Base-by-base conservation (phyloP, 495 filamentous ascomycete species). In the Penicillium odoratum region DNA sequence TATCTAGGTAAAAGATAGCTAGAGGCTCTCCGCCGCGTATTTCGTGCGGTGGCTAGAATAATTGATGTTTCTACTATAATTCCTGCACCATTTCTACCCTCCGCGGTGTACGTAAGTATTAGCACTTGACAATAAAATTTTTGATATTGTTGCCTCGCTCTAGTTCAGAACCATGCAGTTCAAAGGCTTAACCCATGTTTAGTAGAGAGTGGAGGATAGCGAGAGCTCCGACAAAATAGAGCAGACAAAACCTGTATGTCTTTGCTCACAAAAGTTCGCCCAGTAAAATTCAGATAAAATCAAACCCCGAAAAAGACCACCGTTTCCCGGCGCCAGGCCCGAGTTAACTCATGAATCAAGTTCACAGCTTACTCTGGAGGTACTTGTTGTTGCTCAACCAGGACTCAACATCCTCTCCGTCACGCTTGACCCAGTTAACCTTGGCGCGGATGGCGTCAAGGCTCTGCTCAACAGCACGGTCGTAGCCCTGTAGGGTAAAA, bases 381-480 rank as follows among this genome's bases (percentile, higher is more conserved):
- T 83, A 85, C 55, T 78, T 77, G 64, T 85, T 82, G 60, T 77
- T 69, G 73, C 74, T 78, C 56, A 89, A 63, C 86, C 86, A 89
- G 49, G 63, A 58, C 68, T 78, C 74, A 28, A 89, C 83, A 69
- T 89, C 85, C 29, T 76, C 74, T 29, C 71, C 69, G 71, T 89
- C 85, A 63, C 86, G 77, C 69, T 83, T 67, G 59, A 88, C 61
- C 86, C 85, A 88, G 65, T 75, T 78, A 36, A 78, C 70, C 77
- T 87, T 88, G 45, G 83, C 83, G 51, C 72, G 71, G 56, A 88
- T 82, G 28, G 79, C 70, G 61, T 89, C 86, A 33, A 78, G 72
- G 60, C 81, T 84, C 77, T 87, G 84, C 58, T 81, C 80, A 50
- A 88, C 69, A 9, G 80, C 79, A 57, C 83, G 81, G 68, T 87